Evolutionary conservation across 192 early-diverging fungal genomes (phyloP), one percentile per base, ranked within the genome.

Genomic region (Coemansia biformis): DNA sequence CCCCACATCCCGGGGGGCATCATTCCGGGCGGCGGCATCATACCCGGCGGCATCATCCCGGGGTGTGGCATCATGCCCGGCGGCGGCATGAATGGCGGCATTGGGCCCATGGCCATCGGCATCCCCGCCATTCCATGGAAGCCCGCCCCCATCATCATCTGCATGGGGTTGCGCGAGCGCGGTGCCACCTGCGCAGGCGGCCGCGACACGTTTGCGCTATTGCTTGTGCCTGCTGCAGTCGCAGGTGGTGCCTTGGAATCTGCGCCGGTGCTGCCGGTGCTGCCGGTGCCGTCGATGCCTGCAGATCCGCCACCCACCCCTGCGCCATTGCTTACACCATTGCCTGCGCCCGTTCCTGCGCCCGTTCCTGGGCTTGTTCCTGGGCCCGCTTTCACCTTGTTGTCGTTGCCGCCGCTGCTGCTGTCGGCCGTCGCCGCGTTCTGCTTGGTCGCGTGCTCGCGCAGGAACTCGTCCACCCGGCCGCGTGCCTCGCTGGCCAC

Each of bases 381-480:
- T 28, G 26, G 4, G 26, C 26, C 26, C 26, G 26, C n/a, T n/a
- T n/a, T n/a, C n/a, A n/a, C 41, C 5, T 24, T 11, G 24, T 28
- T 29, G n/a, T 23, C 23, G 17, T 21, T 31, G 16, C 32, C 26
- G 1, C 40, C 11, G 8, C 33, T 23, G 43, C 54, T 19, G 11
- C 30, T 21, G 4, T 30, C 46, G 4, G 26, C 37, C 11, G 43
- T 43, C 5, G 38, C 40, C 11, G 32, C n/a, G 24, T 45, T 51
- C 43, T 52, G 45, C 8, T 46, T 59, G 16, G 52, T 43, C 45
- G 69, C 48, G 43, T 63, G 59, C 32, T 74, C 63, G 44, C 63
- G 57, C 58, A 62, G 47, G 37, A 74, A 74, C 58, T 74, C 59
- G 26, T 74, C 70, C 8, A 57, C 70, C 30, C 54, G 54, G 31